Percentiles rank a stretch among this genome's conserved stretches.
These are phyloP conservation scores for Aureobasidium sp. DNA, from an alignment of 2,329 filamentous ascomycete genomes.

Conservation along the genomic window DNA sequence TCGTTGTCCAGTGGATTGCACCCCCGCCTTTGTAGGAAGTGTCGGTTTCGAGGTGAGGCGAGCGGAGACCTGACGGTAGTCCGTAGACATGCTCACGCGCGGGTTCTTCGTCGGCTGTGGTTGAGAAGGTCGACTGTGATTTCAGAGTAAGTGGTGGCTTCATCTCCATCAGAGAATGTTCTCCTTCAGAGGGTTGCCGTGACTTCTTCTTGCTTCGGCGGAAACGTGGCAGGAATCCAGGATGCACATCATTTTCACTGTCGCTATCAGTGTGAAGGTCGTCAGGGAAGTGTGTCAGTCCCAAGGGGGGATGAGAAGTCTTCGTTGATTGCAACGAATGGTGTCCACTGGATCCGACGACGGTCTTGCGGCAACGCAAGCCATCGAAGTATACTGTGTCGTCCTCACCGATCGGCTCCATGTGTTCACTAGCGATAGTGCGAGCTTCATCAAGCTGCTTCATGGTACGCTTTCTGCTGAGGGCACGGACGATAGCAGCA, in stretches of 20 bases:
- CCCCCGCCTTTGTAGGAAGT: constrained; percentile 33
- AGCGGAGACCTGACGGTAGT: constrained; percentile 34
- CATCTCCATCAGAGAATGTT: constrained; percentile 18
- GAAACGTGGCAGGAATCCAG: constrained; percentile 32
- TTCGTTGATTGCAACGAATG: constrained; percentile 39
- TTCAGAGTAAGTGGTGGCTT: constrained; percentile 13
- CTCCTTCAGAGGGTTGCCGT: constrained; percentile 23
- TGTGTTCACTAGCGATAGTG: constrained; percentile 70
- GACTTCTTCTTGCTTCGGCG: constrained; percentile 19
- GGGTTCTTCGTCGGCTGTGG: background rate
- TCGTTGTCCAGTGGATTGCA: constrained; percentile 40
- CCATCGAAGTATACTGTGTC: constrained; percentile 89
- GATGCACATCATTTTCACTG: constrained; percentile 31
- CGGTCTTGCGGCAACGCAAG: constrained; percentile 61
- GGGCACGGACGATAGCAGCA: constrained; percentile 74
- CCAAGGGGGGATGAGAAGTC: constrained; percentile 64
- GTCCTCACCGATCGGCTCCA: constrained; percentile 69
- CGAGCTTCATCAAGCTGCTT: constrained; percentile 73
- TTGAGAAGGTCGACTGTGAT: background rate
- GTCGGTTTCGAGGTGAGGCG: constrained; percentile 43
- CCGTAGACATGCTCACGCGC: constrained; percentile 42
- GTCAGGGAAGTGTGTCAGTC: constrained; percentile 77
- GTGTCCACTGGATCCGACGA: constrained; percentile 36
- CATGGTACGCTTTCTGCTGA: constrained; percentile 66
- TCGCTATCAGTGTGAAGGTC: constrained; percentile 44